Conservation (phyloP, 129 eudicot species). For the Rutidosis leptorrhynchoides region DNA sequence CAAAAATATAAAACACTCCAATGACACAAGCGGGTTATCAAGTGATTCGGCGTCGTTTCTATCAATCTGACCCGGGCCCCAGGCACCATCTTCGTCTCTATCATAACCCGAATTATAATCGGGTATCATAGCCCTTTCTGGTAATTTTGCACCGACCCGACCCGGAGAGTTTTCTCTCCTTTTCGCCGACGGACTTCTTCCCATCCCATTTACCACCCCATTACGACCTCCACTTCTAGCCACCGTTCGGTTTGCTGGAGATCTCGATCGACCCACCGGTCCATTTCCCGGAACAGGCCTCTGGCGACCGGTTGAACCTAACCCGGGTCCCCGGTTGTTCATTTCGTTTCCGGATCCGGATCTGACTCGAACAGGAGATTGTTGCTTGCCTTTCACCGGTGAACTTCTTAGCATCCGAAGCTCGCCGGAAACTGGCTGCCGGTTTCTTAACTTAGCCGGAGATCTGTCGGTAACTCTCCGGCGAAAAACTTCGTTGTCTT, state of each 20-base stretch:
- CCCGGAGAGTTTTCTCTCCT: conserved; percentile 59
- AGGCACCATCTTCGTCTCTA: conserved; percentile 30
- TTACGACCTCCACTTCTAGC: conserved; percentile 24
- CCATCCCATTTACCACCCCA: conserved; percentile 28
- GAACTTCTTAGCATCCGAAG: conserved; percentile 39
- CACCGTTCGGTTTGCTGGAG: conserved; percentile 53
- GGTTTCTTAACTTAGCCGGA: conserved; percentile 42
- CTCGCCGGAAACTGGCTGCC: conserved; percentile 42
- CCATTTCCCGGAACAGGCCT: conserved; percentile 23
- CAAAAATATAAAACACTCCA: conserved; percentile 88
- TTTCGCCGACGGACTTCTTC: conserved; percentile 54
- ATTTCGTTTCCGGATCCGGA: conserved; percentile 30
- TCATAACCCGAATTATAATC: conserved; percentile 26
- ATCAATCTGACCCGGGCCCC: conserved; percentile 42
- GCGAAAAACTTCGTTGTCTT: conserved; percentile 35
- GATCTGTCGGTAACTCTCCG: conserved; percentile 34
- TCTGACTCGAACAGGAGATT: conserved; percentile 52
- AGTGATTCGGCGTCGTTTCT: conserved; percentile 56
- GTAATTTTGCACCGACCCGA: conserved; percentile 39
- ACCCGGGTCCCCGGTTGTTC: conserved; percentile 31
- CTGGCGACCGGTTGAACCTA: conserved; percentile 29
- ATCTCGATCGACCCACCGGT: conserved; percentile 44
- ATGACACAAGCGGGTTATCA: conserved; percentile 90
- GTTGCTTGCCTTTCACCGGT: conserved; percentile 51
- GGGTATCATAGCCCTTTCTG: background rate